Evolutionary conservation across 31 red algal species (phyloP), one percentile per base, ranked within the genome.

Genomic region (Bonnemaisonia californica): DNA sequence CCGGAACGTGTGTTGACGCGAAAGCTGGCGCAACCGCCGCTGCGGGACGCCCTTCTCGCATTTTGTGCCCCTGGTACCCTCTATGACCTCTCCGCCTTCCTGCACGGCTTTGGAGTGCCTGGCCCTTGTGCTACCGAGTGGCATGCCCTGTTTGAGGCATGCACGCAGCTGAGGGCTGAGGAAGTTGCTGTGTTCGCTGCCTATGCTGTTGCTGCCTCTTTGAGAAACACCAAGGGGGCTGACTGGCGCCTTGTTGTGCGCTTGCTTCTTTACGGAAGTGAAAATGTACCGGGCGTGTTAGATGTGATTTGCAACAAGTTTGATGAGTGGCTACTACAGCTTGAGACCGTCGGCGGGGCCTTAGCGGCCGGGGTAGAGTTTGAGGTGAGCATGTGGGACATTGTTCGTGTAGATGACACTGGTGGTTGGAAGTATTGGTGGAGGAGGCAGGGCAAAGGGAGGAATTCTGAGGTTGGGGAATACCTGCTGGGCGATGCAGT

Each of bases 251-350:
- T 11, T 18, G 57, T 62, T n/a, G 1, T 57, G 35, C 29, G 1
- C 31, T 5, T 19, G 7, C 55, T 29, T 2, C 29, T 78, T 5
- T 78, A 62, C 41, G 74, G 74, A 33, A 19, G 34, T 9, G 57
- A 42, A 0, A 37, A 2, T 7, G 19, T 41, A 3, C 74, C 74
- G 18, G 28, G 51, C 36, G 24, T 38, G 34, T 2, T 63, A 19
- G 57, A 78, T n/a, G 32, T 41, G 18, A 57, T 78, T 24, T 78
- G 74, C 41, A 37, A 78, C 37, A 41, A 61, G 74, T 78, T 61
- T 38, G 74, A 78, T 26, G 57, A 62, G 3, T 78, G 74, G 74
- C 27, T 62, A 16, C 12, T 78, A n/a, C 40, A 32, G 2, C 55
- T 42, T 16, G 48, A 60, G 21, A 45, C 42, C 16, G 57, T 78